Base-by-base conservation (phyloP, 495 filamentous ascomycete species). In the Penicillium pulvis region DNA sequence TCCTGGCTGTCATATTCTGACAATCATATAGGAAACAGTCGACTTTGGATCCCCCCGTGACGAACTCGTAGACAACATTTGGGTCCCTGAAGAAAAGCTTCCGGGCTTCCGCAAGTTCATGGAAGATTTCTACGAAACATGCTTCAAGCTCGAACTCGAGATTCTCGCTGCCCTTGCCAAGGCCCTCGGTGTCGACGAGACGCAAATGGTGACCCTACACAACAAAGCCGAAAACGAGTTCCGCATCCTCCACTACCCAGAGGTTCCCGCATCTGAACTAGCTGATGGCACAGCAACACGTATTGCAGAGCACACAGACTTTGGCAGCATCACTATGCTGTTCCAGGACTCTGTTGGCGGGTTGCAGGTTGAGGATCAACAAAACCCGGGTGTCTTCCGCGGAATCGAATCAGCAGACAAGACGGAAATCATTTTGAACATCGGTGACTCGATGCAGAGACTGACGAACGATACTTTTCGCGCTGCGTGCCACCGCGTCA, bases 401-500 rank as follows among this genome's bases (percentile, higher is more conserved):
- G 66, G 81, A 10, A 66, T 78, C 31, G 82, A 69, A n/a, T 60
- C 74, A 16, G 76, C 77, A 0, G 63, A 81, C 19, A 68, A 79
- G 53, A 78, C 78, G 19, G 81, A 83, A 6, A 77, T 86, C 35
- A 83, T 87, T 11, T 75, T 90, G 51, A 89, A 88, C 63, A 81
- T 89, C 41, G 86, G 85, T 1, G 86, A 87, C 63, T 82, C 83
- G 57, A 71, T 88, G 71, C 82, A 84, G 73, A 71, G 83, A 5
- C 77, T 84, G 60, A 87, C 79, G 44, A 87, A 87, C 64, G 84
- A 83, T 68, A 69, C 57, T 9, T 59, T 74, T 48, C 61, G 61
- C 10, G 66, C 71, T 47, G 66, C 75, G 26, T 81, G 62, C 35
- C 69, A 72, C 33, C 66, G 66, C 4, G 66, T 71, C 5, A 72